A percentile compares a stretch with the other conserved stretches of the same genome.
phyloP scores from a whole-genome alignment of 1,284 basidiomycete species.

The Tilletia indica region DNA sequence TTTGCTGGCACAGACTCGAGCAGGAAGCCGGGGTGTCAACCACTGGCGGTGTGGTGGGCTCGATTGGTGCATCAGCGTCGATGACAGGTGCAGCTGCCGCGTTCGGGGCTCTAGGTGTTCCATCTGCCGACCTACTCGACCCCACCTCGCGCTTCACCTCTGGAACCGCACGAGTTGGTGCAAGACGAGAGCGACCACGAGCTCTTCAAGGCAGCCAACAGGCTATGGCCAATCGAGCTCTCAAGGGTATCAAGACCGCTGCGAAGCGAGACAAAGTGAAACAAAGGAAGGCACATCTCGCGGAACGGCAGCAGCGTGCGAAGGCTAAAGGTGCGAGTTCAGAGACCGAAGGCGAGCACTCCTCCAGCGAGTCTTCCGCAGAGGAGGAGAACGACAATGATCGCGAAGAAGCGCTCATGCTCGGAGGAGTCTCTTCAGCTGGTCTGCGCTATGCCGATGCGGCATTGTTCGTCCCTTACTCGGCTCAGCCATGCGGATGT shows the following conservation, averaged over 20 bases:
- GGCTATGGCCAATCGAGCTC: not conserved
- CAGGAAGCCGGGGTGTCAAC: conserved; percentile 31
- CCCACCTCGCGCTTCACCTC: conserved; percentile 30
- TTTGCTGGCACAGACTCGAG: conserved; percentile 49
- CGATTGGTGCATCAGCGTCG: not conserved
- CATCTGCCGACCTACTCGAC: conserved; percentile 44
- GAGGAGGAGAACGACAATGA: conserved; percentile 24
- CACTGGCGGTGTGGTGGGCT: conserved; percentile 12
- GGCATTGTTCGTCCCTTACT: conserved; percentile 44
- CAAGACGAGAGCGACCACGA: conserved; percentile 1
- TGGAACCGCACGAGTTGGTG: conserved; percentile 24
- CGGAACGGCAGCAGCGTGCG: not conserved
- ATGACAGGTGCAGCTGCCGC: not conserved
- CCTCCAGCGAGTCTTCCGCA: conserved; percentile 26
- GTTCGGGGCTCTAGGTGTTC: conserved; percentile 31
- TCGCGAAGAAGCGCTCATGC: conserved; percentile 11
- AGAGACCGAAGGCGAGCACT: conserved; percentile 19
- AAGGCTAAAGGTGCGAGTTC: not conserved
- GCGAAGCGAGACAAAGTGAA: not conserved
- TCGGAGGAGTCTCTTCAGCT: conserved; percentile 34
- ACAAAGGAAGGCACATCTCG: not conserved
- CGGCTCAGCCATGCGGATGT: conserved; percentile 43
- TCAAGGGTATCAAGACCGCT: conserved; percentile 17
- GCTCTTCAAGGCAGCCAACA: conserved; percentile 12
- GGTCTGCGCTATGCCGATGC: conserved; percentile 49